phyloP scores from a whole-genome alignment of 2,329 filamentous ascomycete genomes.

The Drechslerella dactyloides region DNA sequence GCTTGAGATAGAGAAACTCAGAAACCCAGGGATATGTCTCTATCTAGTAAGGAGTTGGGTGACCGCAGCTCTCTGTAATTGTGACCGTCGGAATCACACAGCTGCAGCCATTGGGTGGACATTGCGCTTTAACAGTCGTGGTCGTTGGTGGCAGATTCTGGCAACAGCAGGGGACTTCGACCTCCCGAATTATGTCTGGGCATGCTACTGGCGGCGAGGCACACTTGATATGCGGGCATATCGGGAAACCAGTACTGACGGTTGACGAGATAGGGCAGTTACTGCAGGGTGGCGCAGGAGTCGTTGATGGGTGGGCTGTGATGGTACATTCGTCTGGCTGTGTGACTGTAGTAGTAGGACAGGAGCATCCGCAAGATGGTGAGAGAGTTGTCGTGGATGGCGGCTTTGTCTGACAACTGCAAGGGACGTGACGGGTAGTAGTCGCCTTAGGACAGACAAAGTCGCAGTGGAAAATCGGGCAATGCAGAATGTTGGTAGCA shows the following conservation, averaged over 20 bases:
- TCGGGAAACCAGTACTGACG: conserved; percentile 25
- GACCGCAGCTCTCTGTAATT: conserved; percentile 11
- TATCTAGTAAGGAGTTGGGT: conserved; percentile 9
- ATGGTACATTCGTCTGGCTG: conserved; percentile 11
- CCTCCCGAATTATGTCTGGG: conserved; percentile 21
- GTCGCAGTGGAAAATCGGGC: conserved; percentile 30
- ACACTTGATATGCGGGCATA: conserved; percentile 24
- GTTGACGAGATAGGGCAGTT: conserved; percentile 30
- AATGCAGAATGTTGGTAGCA: conserved; percentile 22
- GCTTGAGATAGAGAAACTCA: too few species aligned
- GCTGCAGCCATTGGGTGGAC: conserved; percentile 36
- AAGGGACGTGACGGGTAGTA: conserved; percentile 23
- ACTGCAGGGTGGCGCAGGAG: conserved; percentile 14
- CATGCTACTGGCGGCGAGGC: conserved; percentile 17
- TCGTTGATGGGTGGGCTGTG: conserved; percentile 9
- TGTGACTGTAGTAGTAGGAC: conserved; percentile 19
- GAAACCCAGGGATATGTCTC: too few species aligned
- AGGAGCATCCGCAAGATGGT: conserved; percentile 24
- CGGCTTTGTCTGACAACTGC: conserved; percentile 30
- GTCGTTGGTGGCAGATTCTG: conserved; percentile 23
- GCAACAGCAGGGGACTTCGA: conserved; percentile 36
- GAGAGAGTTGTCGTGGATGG: conserved; percentile 29
- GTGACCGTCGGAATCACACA: conserved; percentile 43
- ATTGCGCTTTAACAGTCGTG: conserved; percentile 27
- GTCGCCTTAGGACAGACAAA: conserved; percentile 6